Conservation (phyloP, 495 filamentous ascomycete species). For the Tuber umbilicatum region DNA sequence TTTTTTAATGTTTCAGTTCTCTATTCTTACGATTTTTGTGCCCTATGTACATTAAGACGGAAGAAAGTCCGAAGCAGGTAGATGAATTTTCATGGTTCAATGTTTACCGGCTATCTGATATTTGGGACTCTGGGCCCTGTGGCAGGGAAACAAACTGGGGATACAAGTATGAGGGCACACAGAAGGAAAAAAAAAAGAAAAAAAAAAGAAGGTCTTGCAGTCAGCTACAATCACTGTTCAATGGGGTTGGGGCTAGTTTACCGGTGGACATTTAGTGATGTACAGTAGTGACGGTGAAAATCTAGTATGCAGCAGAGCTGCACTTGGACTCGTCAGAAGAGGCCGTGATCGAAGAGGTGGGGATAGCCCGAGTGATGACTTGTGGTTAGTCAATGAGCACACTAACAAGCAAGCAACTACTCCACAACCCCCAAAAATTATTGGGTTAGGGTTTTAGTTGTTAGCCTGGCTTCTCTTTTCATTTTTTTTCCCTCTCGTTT, state of each 20-base stretch:
- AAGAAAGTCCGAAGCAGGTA: constrained; percentile 1
- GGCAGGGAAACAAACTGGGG: not conserved
- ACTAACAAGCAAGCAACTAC: not conserved
- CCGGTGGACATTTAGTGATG: not conserved
- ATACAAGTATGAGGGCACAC: not conserved
- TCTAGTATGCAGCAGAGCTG: not conserved
- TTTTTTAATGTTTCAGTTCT: not conserved
- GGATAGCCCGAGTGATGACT: not conserved
- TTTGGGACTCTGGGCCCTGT: not conserved
- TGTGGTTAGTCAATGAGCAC: not conserved
- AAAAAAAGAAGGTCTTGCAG: not conserved
- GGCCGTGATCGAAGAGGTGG: not conserved
- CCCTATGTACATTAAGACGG: constrained; percentile 2
- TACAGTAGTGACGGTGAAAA: not conserved
- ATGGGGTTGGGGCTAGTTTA: not conserved
- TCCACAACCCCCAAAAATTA: not conserved
- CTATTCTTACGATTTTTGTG: not conserved
- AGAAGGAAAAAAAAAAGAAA: no score
- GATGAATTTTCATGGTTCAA: constrained; percentile 1
- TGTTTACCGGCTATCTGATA: constrained; percentile 1
- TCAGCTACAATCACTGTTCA: not conserved
- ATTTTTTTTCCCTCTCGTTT: not conserved
- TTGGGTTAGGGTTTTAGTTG: not conserved
- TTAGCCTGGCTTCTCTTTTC: not conserved
- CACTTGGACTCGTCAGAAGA: not conserved